Conservation (phyloP, 75 land plant species). For the Azolla pinnata region DNA sequence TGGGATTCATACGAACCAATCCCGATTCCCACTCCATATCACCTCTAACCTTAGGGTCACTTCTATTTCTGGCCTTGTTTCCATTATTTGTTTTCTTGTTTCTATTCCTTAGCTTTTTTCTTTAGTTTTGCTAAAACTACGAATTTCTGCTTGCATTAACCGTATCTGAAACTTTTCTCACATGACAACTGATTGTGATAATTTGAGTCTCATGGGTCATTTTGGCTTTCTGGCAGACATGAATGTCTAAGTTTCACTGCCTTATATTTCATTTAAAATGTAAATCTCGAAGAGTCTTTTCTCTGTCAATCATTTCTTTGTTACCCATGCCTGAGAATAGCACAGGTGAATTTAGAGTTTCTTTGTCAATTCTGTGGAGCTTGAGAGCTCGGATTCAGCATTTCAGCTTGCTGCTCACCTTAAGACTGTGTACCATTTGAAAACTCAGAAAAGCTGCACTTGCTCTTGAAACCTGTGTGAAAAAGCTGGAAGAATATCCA, state of each 20-base stretch:
- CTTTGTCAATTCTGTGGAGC: too few species aligned
- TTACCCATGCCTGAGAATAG: too few species aligned
- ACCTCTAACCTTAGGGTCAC: neutral
- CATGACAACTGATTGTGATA: neutral
- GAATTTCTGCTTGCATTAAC: slow-evolving; percentile 6
- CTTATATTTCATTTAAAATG: neutral
- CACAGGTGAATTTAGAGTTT: too few species aligned
- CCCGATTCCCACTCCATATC: neutral
- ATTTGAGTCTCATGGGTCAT: slow-evolving; percentile 8
- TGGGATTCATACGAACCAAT: neutral
- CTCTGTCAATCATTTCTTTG: too few species aligned
- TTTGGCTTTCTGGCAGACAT: slow-evolving; percentile 1
- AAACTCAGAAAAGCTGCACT: neutral
- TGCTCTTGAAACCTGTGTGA: neutral
- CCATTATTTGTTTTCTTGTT: neutral
- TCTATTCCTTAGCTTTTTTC: neutral
- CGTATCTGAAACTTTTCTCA: neutral
- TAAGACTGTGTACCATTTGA: neutral
- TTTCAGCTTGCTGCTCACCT: neutral
- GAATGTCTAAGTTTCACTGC: neutral
- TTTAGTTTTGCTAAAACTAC: slow-evolving; percentile 6
- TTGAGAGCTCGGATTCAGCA: too few species aligned
- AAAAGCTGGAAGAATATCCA: too few species aligned
- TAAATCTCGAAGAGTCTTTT: too few species aligned
- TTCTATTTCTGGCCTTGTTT: neutral